Percentiles rank a stretch among this genome's conserved stretches.
These are phyloP conservation scores for Huntiella moniliformis DNA, from an alignment of 2,329 filamentous ascomycete species.

Conservation along the genomic window DNA sequence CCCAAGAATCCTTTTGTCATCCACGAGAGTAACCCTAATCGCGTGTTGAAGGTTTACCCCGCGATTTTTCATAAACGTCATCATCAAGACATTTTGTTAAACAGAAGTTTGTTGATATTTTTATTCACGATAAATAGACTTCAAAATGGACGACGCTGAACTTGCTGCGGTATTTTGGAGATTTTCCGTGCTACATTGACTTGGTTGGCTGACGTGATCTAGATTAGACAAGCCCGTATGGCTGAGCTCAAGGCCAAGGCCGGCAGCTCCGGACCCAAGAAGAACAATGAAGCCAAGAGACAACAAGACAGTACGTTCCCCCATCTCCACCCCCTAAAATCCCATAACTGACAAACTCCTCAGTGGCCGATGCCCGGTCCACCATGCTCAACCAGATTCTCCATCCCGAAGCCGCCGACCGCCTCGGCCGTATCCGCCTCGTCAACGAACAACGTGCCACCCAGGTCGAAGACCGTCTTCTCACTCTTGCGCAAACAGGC, in stretches of 20 bases:
- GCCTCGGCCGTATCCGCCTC: constrained; percentile 80
- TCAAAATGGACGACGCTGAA: constrained; percentile 18
- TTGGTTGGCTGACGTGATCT: constrained; percentile 3
- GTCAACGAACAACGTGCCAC: constrained; percentile 83
- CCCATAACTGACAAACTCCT: not conserved
- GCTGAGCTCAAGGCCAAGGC: constrained; percentile 74
- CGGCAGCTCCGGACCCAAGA: constrained; percentile 29
- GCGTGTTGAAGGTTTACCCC: constrained; percentile 4
- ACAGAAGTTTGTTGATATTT: not conserved
- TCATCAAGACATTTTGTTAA: not conserved
- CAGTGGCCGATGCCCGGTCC: constrained; percentile 46
- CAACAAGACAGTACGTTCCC: constrained; percentile 17
- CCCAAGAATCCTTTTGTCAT: not conserved
- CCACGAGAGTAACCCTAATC: not conserved
- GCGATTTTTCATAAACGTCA: constrained; percentile 3
- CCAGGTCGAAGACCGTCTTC: constrained; percentile 81
- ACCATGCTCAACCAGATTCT: constrained; percentile 82
- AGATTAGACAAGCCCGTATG: constrained; percentile 84
- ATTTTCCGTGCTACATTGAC: not conserved
- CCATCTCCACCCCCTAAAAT: not conserved
- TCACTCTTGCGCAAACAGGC: constrained; percentile 74
- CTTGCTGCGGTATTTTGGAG: not conserved
- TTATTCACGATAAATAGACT: constrained; percentile 1
- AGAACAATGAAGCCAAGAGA: constrained; percentile 37
- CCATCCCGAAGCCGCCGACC: constrained; percentile 79